Conservation (phyloP, 164 flowering plant genomes). For the Macadamia integrifolia region DNA sequence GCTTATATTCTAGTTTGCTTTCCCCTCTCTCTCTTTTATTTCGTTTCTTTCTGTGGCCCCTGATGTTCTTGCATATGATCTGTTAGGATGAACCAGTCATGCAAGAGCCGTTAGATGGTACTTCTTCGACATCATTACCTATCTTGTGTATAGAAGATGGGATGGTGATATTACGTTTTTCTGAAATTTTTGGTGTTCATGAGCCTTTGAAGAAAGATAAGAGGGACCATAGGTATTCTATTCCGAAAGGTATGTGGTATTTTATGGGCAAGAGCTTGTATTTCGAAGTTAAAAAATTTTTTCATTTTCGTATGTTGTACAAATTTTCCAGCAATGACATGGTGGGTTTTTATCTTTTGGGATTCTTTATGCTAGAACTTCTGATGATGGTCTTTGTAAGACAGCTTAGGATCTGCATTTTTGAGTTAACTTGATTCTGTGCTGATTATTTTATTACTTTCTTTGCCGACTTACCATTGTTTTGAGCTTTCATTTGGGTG, state of each 20-base stretch:
- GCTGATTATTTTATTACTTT: background rate
- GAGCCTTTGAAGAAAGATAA: slow-evolving; percentile 51
- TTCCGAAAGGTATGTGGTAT: slow-evolving; percentile 48
- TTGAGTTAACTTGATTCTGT: background rate
- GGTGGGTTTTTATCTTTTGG: background rate
- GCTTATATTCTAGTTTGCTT: background rate
- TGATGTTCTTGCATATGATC: slow-evolving; percentile 3
- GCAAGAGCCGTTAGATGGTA: slow-evolving; percentile 30
- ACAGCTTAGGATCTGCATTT: background rate
- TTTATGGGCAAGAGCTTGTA: background rate
- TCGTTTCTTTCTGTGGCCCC: background rate
- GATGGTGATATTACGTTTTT: slow-evolving; percentile 65
- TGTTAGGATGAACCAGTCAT: slow-evolving; percentile 36
- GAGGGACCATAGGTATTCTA: slow-evolving; percentile 41
- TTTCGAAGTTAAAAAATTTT: background rate
- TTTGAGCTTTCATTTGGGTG: background rate
- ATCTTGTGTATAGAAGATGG: slow-evolving; percentile 83
- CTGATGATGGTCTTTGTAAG: background rate
- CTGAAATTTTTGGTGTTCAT: slow-evolving; percentile 86
- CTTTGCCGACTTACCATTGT: background rate
- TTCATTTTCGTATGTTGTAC: background rate
- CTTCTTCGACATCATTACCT: slow-evolving; percentile 49
- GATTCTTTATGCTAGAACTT: background rate
- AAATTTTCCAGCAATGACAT: background rate
- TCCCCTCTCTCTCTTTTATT: slow-evolving; percentile 1